Evolutionary conservation across 75 land plant genomes (phyloP), one percentile per base, ranked within the genome.

Genomic region (Cunninghamia lanceolata): DNA sequence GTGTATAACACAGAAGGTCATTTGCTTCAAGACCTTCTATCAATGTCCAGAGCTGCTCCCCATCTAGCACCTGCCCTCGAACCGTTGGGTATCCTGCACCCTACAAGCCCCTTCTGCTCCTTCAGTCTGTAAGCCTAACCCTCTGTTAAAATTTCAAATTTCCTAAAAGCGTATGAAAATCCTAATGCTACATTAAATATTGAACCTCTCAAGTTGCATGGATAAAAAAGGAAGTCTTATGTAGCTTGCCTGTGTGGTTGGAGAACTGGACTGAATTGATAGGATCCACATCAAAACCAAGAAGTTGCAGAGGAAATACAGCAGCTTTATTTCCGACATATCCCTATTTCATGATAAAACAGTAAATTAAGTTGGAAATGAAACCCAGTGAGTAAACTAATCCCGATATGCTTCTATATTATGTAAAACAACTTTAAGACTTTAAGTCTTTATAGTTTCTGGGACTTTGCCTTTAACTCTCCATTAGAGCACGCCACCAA

Each of bases 281-380:
- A 16, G 99, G 99, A 87, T 98, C 99, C 85, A 98, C 99, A 88
- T 98, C 99, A 93, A 95, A 98, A 43, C 99, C 99, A 81, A 98
- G 89, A 83, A 98, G 82, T 82, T 98, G 99, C 82, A 98, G 91
- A 82, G 99, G 99, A 90, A 96, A 98, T 4, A 98, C 99, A 52
- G 99, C 99, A 50, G 99, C 93, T 89, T 98, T 98, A 87, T 98
- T 98, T 66, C 99, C 99, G 85, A 97, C 99, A 89, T 98, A 98
- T 56, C 99, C 99, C 99, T 96, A 71, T 32, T 10, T 63, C 17
- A 9, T 45, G 32, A 36, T 11, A 34, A 86, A 43, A 87, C 52
- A 35, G 56, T 42, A 87, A 39, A 86, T 39, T 7, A 13, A 83
- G 30, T 16, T 83, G 32, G 9, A 34, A 83, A 34, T 35, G 84